A percentile compares a stretch with the other conserved stretches of the same genome.
phyloP scores from a whole-genome alignment of 805 yeast genomes.

The Maudiozyma serrabonitensis region DNA sequence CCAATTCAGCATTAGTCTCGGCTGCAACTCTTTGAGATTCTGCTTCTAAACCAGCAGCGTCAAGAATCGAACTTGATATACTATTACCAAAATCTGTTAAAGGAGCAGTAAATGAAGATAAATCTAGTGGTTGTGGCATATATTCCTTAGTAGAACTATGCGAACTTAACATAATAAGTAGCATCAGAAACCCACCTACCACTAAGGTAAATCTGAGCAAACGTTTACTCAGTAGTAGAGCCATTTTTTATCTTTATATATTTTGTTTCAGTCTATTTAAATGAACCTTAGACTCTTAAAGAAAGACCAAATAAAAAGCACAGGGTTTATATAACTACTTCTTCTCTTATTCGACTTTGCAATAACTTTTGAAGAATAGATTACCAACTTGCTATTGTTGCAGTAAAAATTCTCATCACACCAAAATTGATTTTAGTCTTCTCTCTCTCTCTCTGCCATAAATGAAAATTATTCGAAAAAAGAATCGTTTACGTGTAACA shows the following conservation, averaged over 20 bases:
- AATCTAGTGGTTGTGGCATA: conserved; percentile 4
- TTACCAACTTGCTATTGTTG: too few relatives aligned
- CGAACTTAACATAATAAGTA: conserved; percentile 7
- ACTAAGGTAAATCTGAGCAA: conserved; percentile 12
- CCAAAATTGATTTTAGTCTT: too few relatives aligned
- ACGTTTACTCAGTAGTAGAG: conserved; percentile 18
- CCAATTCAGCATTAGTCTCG: not conserved
- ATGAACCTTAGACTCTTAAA: too few relatives aligned
- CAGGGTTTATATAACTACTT: too few relatives aligned
- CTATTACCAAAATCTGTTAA: not conserved
- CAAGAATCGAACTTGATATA: not conserved
- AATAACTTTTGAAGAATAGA: too few relatives aligned
- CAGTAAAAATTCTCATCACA: too few relatives aligned
- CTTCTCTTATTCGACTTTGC: too few relatives aligned
- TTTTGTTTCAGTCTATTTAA: not conserved
- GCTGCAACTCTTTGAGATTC: conserved; percentile 6
- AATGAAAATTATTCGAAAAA: too few relatives aligned
- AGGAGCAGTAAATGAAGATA: not conserved
- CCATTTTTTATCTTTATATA: conserved; percentile 4
- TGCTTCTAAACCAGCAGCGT: conserved; percentile 4
- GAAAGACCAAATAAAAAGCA: too few relatives aligned
- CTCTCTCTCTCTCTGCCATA: too few relatives aligned
- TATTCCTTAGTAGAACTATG: conserved; percentile 1
- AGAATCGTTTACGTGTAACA: too few relatives aligned
- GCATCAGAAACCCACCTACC: conserved; percentile 7